phyloP scores from a whole-genome alignment of 345 rosid species.

The Isatis tinctoria region DNA sequence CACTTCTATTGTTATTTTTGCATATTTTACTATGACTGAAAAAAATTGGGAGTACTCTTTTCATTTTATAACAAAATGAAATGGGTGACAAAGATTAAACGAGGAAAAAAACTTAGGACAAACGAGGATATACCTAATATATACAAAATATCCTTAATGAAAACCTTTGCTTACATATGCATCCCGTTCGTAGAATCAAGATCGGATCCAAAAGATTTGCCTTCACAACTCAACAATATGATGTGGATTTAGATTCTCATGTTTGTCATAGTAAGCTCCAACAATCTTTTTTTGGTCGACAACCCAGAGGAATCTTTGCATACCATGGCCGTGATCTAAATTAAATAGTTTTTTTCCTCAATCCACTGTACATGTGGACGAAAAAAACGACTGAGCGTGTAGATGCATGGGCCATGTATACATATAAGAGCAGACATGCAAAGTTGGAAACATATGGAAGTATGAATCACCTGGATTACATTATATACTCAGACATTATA shows the following conservation, averaged over 20 bases:
- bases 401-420: constrained; percentile 32
- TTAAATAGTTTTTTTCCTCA: background rate
- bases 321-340: background rate
- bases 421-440: constrained; percentile 24
- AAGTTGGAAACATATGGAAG: constrained; percentile 34
- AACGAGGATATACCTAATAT: background rate
- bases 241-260: background rate
- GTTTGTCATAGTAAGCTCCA: background rate
- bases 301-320: constrained; percentile 1
- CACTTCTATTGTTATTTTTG: no score
- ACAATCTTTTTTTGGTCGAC: background rate
- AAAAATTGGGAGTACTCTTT: background rate
- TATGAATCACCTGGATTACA: constrained; percentile 35
- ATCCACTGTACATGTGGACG: background rate
- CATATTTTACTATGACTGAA: background rate
- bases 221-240: background rate
- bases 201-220: background rate
- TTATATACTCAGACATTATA: constrained; percentile 29
- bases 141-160: background rate
- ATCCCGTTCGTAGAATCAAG: background rate
- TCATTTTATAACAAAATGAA: no score
- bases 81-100: background rate
- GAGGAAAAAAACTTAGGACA: background rate
- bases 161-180: background rate
- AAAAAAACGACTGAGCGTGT: no score